Base-by-base conservation (phyloP, 1,284 basidiomycete genomes). In the Neonothopanus nambi region DNA sequence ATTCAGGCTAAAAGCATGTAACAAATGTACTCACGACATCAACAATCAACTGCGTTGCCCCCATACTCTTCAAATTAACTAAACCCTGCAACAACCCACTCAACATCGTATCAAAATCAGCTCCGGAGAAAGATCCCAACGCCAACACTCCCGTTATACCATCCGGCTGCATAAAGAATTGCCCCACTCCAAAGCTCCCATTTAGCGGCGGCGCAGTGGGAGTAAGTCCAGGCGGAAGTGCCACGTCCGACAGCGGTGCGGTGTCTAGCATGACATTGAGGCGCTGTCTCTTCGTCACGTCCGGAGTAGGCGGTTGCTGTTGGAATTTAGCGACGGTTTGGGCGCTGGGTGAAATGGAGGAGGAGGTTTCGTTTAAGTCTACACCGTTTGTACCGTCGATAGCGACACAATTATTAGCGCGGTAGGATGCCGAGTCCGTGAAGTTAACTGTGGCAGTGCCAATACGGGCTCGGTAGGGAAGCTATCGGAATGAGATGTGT, bases 381-480 rank as follows among this genome's bases (percentile, higher is more conserved):
- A 51, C 42, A 26, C 81, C 83, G 59, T 85, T 85, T 12, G 52
- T 55, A 23, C 33, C 37, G 4, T 28, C 13, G 44, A 57, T 55
- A 12, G 59, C 78, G 13, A 74, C 66, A 60, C 83, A 85, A 60
- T 83, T 83, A 52, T 77, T 78, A 5, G 70, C 69, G 39, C 76
- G 71, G 68, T 77, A 81, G 2, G 81, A 78, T 1, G 70, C 68
- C 5, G 71, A 70, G 60, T 82, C 74, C 0, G 75, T 80, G 64
- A 82, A 86, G 18, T 69, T 58, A 3, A 67, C 64, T 6, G 76
- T 67, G 3, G 69, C 62, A 3, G 73, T 56, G 5, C 74, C 73
- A 47, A 84, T 69, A 18, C 81, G 75, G 3, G 81, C 81, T 36
- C 82, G 76, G 62, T 84, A 85, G 2, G 83, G 82, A 36, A 85